A percentile compares a stretch with the other conserved stretches of the same genome.
Evolutionary conservation across 768 basidiomycete genomes (phyloP).

Genomic region (Tulasnella sp.): DNA sequence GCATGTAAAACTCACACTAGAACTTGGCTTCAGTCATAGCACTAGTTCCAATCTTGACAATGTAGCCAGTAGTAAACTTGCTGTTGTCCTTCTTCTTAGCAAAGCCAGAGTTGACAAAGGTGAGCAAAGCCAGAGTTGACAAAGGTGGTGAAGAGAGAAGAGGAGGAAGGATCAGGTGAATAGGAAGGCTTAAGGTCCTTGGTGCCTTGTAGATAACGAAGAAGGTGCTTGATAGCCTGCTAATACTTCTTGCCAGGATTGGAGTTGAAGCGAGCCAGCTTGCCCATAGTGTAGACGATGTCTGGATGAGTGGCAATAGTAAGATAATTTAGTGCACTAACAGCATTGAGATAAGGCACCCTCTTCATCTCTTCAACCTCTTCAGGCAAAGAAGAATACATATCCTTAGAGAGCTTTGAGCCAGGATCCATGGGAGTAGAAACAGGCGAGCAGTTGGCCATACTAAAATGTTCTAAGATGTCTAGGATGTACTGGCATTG

Average conservation of each 20-base stretch:
- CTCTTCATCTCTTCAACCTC: constrained; percentile 5
- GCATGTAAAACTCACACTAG: background rate
- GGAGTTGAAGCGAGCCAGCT: too few relatives aligned
- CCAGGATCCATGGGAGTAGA: constrained; percentile 18
- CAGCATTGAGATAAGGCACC: constrained; percentile 6
- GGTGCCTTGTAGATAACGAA: too few relatives aligned
- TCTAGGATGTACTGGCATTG: constrained; percentile 2
- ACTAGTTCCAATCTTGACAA: too few relatives aligned
- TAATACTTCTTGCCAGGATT: background rate
- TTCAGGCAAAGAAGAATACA: background rate
- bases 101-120: background rate
- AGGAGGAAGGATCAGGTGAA: background rate
- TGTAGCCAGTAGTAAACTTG: background rate
- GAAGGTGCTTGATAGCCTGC: constrained; percentile 10
- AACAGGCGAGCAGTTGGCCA: background rate
- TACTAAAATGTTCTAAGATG: background rate
- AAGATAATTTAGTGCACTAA: constrained; percentile 17
- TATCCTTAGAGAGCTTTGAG: background rate
- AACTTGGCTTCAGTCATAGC: background rate
- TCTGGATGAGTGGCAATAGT: constrained; percentile 16
- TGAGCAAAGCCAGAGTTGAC: too few relatives aligned
- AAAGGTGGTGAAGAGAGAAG: too few relatives aligned
- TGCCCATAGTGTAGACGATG: constrained; percentile 18
- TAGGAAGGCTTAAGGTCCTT: background rate
- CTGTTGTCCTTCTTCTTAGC: background rate